Conservation (phyloP, 768 basidiomycete species). For the Xerocomellus chrysenteron region DNA sequence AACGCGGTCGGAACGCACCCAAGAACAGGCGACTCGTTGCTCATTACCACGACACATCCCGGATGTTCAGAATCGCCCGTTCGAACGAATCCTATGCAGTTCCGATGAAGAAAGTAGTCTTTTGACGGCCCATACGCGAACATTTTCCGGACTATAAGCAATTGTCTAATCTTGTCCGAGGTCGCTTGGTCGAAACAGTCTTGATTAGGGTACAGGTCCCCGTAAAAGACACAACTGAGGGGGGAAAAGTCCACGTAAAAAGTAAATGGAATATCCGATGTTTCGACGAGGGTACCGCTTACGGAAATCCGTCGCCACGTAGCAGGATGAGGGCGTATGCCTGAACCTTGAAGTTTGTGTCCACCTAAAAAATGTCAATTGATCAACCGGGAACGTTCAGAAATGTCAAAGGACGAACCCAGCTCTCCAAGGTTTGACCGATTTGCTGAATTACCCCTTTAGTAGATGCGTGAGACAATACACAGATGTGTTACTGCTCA, state of each 20-base stretch:
- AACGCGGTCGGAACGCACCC: conserved; percentile 14
- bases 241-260: background rate
- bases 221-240: conserved; percentile 81
- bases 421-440: conserved; percentile 79
- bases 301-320: conserved; percentile 72
- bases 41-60: conserved; percentile 73
- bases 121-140: conserved; percentile 64
- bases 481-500: conserved; percentile 38
- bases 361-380: conserved; percentile 48
- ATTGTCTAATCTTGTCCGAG: conserved; percentile 47
- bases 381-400: background rate
- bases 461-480: background rate
- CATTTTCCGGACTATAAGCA: conserved; percentile 61
- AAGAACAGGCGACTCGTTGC: conserved; percentile 44
- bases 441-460: conserved; percentile 42
- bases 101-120: conserved; percentile 58
- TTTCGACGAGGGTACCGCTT: conserved; percentile 29
- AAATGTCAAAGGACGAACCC: conserved; percentile 47
- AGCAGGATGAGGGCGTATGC: conserved; percentile 81
- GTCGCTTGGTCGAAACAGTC: conserved; percentile 61
- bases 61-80: conserved; percentile 50
- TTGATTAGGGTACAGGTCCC: conserved; percentile 71
- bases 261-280: background rate
- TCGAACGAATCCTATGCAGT: conserved; percentile 78
- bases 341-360: conserved; percentile 69